Conservation (phyloP, 2,329 filamentous ascomycete species). For the Fusarium coicis region DNA sequence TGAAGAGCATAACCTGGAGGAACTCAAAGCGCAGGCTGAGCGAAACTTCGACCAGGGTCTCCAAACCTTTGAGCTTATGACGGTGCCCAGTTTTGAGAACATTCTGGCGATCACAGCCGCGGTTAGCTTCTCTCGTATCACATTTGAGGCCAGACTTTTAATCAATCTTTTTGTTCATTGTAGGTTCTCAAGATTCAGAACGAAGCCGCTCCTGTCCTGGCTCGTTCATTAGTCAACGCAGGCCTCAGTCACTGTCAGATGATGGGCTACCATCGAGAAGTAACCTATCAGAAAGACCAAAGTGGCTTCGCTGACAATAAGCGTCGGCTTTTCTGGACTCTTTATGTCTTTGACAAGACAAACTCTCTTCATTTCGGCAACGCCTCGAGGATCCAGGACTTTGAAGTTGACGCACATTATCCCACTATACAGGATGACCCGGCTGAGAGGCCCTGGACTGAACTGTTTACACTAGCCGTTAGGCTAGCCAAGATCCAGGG, state of each 20-base stretch:
- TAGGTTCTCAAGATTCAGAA: constrained; percentile 31
- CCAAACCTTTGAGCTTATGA: constrained; percentile 30
- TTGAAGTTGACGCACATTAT: constrained; percentile 25
- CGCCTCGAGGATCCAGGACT: constrained; percentile 30
- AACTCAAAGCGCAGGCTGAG: constrained; percentile 10
- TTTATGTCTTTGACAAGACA: constrained; percentile 35
- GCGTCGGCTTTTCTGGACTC: constrained; percentile 30
- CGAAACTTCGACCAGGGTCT: constrained; percentile 28
- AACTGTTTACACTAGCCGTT: constrained; percentile 18
- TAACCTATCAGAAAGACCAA: constrained; percentile 22
- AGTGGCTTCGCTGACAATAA: constrained; percentile 11
- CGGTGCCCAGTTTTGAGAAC: constrained; percentile 34
- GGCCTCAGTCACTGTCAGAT: constrained; percentile 34
- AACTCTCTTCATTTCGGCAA: constrained; percentile 25
- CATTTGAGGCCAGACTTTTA: fast-evolving
- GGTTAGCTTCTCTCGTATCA: not conserved
- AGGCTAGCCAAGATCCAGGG: constrained; percentile 22
- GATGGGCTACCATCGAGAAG: constrained; percentile 34
- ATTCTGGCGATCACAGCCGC: constrained; percentile 20
- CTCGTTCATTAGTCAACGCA: constrained; percentile 16
- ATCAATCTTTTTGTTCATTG: fast-evolving
- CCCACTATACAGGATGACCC: constrained; percentile 6
- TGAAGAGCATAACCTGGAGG: constrained; percentile 19
- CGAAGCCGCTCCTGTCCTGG: constrained; percentile 16
- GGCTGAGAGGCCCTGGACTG: constrained; percentile 18